Evolutionary conservation across 2,329 filamentous ascomycete species (phyloP).

Genomic region (Penicillium crustosum): DNA sequence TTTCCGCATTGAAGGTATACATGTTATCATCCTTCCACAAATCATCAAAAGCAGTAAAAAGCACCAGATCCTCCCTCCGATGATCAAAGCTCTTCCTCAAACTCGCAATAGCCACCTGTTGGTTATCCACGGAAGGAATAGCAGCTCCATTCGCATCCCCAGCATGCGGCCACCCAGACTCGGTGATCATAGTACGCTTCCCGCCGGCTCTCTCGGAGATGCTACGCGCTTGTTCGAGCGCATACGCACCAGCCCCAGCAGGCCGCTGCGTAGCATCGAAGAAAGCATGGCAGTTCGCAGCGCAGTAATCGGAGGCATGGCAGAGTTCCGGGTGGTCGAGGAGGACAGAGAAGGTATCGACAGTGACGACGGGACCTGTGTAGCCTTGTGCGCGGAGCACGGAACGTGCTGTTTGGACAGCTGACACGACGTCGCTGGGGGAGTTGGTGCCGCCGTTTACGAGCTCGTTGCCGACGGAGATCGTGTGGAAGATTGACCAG

Average conservation of each 20-base stretch:
- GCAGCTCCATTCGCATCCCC: slow-evolving; percentile 66
- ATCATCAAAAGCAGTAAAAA: slow-evolving; percentile 80
- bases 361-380: slow-evolving; percentile 70
- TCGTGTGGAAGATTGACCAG: slow-evolving; percentile 68
- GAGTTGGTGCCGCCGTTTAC: slow-evolving; percentile 64
- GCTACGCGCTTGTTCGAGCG: slow-evolving; percentile 54
- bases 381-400: slow-evolving; percentile 65
- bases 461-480: slow-evolving; percentile 78
- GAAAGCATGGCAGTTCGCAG: slow-evolving; percentile 80
- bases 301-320: slow-evolving; percentile 71
- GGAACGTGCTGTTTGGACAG: slow-evolving; percentile 58
- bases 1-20: slow-evolving; percentile 68
- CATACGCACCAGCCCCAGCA: slow-evolving; percentile 65
- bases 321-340: slow-evolving; percentile 68
- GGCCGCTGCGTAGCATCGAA: slow-evolving; percentile 67
- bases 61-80: slow-evolving; percentile 51
- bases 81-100: slow-evolving; percentile 60
- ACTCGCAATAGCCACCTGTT: slow-evolving; percentile 63
- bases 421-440: slow-evolving; percentile 54
- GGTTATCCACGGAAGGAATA: slow-evolving; percentile 67
- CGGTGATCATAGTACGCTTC: slow-evolving; percentile 71
- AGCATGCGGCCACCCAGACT: slow-evolving; percentile 78
- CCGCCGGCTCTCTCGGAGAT: slow-evolving; percentile 50
- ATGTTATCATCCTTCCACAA: slow-evolving; percentile 69
- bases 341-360: slow-evolving; percentile 75